Evolutionary conservation across 2,329 filamentous ascomycete species (phyloP).

Genomic region (Penicillium sp.): DNA sequence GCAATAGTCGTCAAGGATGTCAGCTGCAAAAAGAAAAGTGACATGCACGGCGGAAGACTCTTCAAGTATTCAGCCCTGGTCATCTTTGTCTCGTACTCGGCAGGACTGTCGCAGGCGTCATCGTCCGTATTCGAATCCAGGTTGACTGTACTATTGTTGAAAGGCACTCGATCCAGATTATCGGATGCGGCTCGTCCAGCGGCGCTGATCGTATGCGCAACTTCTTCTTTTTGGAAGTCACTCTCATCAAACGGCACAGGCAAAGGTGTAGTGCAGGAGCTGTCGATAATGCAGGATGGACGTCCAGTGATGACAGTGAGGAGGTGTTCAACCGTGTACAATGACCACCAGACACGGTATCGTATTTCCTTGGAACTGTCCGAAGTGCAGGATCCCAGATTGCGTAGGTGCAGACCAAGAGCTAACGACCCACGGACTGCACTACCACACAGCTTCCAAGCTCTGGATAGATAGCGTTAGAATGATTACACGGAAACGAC

Average conservation of each 20-base stretch:
- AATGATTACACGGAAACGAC: too few relatives aligned
- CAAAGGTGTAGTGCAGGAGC: constrained; percentile 43
- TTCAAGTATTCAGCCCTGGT: constrained; percentile 37
- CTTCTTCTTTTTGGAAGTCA: constrained; percentile 37
- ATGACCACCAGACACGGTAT: constrained; percentile 47
- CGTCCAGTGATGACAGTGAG: constrained; percentile 46
- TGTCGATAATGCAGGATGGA: constrained; percentile 43
- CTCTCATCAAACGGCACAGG: constrained; percentile 43
- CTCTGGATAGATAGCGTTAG: constrained; percentile 23
- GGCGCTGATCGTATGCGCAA: constrained; percentile 25
- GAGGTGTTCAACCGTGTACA: constrained; percentile 44
- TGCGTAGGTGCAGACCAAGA: constrained; percentile 45
- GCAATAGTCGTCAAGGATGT: constrained; percentile 38
- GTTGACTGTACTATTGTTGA: constrained; percentile 22
- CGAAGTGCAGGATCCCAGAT: constrained; percentile 36
- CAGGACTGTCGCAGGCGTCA: constrained; percentile 17
- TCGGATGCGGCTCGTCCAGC: constrained; percentile 20
- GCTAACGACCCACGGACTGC: constrained; percentile 42
- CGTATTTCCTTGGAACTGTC: constrained; percentile 45
- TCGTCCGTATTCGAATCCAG: constrained; percentile 21
- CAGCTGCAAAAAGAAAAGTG: constrained; percentile 43
- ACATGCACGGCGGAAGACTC: constrained; percentile 36
- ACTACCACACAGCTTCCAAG: constrained; percentile 44
- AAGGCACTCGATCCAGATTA: constrained; percentile 22
- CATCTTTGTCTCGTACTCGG: constrained; percentile 17